Conservation (phyloP, 2,329 filamentous ascomycete species). For the Fusarium anguioides region DNA sequence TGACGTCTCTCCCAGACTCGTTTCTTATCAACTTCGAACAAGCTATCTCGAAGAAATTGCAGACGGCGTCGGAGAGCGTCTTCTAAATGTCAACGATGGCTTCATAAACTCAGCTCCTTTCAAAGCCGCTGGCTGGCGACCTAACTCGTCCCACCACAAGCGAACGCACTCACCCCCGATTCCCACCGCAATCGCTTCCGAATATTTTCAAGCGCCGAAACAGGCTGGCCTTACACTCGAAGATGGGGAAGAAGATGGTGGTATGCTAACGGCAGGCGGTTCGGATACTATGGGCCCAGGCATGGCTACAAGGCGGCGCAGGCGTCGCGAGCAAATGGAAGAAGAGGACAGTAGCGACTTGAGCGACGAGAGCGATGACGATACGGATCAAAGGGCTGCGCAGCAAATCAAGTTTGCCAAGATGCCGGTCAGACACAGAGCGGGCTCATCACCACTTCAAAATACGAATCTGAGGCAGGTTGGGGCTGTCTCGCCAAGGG, state of each 20-base stretch:
- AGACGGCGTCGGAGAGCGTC: conserved; percentile 85
- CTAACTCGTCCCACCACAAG: conserved; percentile 79
- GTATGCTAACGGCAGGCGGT: conserved; percentile 75
- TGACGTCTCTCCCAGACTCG: conserved; percentile 66
- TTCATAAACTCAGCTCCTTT: conserved; percentile 85
- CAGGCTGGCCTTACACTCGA: conserved; percentile 72
- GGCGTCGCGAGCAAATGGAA: conserved; percentile 78
- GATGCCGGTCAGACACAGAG: conserved; percentile 87
- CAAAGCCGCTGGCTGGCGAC: conserved; percentile 83
- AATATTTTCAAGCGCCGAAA: conserved; percentile 82
- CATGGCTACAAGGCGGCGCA: conserved; percentile 73
- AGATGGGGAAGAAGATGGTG: conserved; percentile 77
- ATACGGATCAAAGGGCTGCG: conserved; percentile 77
- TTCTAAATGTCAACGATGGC: conserved; percentile 82
- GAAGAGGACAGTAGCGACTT: conserved; percentile 88
- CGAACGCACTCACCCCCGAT: conserved; percentile 88
- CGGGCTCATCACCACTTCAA: conserved; percentile 88
- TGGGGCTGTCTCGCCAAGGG: conserved; percentile 60
- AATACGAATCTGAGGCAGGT: conserved; percentile 70
- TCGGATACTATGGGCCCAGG: conserved; percentile 76
- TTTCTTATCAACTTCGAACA: conserved; percentile 83
- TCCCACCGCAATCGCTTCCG: conserved; percentile 81
- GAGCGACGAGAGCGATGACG: conserved; percentile 86
- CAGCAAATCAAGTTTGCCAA: conserved; percentile 97
- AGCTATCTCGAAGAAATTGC: conserved; percentile 83